Evolutionary conservation across 2,329 filamentous ascomycete genomes (phyloP), one percentile per base, ranked within the genome.

Genomic region (Lachnellula subtilissima): DNA sequence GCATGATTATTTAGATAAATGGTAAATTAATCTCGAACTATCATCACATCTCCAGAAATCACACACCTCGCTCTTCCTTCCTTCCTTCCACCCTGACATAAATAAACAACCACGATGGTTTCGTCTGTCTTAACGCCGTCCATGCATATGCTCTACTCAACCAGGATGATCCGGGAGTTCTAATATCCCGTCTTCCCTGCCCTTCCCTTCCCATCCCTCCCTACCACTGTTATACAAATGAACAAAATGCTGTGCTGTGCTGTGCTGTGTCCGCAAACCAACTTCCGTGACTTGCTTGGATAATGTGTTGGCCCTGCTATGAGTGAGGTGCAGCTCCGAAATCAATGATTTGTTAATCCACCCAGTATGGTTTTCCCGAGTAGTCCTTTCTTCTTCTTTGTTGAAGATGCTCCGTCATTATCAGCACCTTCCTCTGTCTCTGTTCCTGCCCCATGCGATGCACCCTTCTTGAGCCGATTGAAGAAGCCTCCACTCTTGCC

Each of bases 341-440:
- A 48, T 53, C 39, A 32, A 50, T 43, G 53, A 61, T 46, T 61
- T 56, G 42, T 62, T 52, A 62, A 40, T 2, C 58, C 58, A n/a
- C 61, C 60, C 6, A 63, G 49, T 19, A 66, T 61, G 50, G 67
- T 71, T 61, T 71, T 72, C 35, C 67, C 67, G 11, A 71, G 58
- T 50, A 71, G 54, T 43, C 62, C 52, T 51, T 63, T 67, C 49
- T 62, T 65, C 52, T 67, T 71, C 58, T 66, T 70, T 53, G 63
- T 71, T 15, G 53, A 45, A 14, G 49, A 43, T 15, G 23, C 17
- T 35, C 14, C 45, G n/a, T 48, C 45, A 17, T 15, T 48, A 17
- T 60, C 56, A 5, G 63, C 62, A 23, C 54, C 53, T 35, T 64
- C 64, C 9, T 63, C 63, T 5, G 25, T 2, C 6, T 25, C 25